Evolutionary conservation across 192 early-diverging fungal genomes (phyloP), one percentile per base, ranked within the genome.

Genomic region (Backusella mclennaniae): DNA sequence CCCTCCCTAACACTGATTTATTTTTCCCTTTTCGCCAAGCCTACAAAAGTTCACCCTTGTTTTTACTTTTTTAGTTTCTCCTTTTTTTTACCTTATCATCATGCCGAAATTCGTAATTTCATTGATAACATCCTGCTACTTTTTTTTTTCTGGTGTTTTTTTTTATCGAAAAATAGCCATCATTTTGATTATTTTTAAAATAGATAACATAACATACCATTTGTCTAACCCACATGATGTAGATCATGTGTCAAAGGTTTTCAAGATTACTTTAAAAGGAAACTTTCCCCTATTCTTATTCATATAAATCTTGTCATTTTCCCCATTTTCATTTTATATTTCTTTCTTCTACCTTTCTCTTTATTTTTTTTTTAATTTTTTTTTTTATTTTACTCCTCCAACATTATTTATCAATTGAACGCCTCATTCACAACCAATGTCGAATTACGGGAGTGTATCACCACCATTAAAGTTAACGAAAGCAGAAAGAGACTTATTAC

Each of bases 401-500:
- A 36, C n/a, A 3, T 69, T 21, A 21, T 9, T 42, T 69, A 21
- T 69, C n/a, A 41, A 26, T 69, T 23, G n/a, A 35, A 35, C 36
- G 19, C 21, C 23, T 31, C 23, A 66, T 21, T 44, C 44, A 3
- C 1, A 23, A 1, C 12, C 15, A 29, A 71, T 71, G 69, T 71
- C 69, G 14, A 42, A 44, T 44, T 71, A 71, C 41, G 69, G 69
- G 14, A 44, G 39, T 6, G 41, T 71, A 6, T 23, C 73, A 44
- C 63, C 66, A 29, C 56, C 56, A 26, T 42, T 66, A 49, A 63
- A 44, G 38, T 33, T 44, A 41, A n/a, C 70, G 52, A 73, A 73
- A 46, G 67, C 78, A 29, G 77, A 75, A 39, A 68, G 56, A 44
- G 81, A 79, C 66, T 36, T 80, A 36, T 66, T 83, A 35, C 82